Percentiles rank a stretch among this genome's conserved stretches.
These are phyloP conservation scores for Botryobasidium botryosum DNA, from an alignment of 768 basidiomycete species.

Conservation along the genomic window DNA sequence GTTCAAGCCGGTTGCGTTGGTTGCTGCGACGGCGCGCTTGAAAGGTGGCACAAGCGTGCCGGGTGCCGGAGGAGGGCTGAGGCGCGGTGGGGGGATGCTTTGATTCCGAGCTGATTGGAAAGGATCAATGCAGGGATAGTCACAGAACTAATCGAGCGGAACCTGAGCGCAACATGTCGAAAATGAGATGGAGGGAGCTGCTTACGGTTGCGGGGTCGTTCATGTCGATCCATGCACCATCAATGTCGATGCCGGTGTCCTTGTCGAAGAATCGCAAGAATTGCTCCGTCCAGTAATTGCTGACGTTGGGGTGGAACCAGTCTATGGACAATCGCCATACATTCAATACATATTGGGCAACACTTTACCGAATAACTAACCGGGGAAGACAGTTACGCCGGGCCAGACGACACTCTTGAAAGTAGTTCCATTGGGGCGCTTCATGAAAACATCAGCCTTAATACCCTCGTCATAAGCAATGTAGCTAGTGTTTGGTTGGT, in stretches of 20 bases:
- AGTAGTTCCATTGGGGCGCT: neutral
- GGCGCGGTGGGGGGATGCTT: conserved; percentile 36
- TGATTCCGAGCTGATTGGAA: conserved; percentile 37
- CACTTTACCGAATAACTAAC: neutral
- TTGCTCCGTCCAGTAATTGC: conserved; percentile 14
- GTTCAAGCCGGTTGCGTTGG: neutral
- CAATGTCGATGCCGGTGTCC: conserved; percentile 11
- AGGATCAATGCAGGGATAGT: conserved; percentile 41
- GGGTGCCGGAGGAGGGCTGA: conserved; percentile 33
- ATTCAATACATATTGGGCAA: neutral
- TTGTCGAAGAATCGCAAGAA: conserved; percentile 12
- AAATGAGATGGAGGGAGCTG: too few species aligned
- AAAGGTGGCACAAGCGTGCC: conserved; percentile 32
- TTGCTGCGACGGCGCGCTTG: neutral
- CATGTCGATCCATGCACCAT: conserved; percentile 31
- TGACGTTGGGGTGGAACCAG: conserved; percentile 14
- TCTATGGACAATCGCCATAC: conserved; percentile 1
- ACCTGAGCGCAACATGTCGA: neutral
- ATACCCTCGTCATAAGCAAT: conserved; percentile 39
- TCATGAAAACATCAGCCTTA: conserved; percentile 16
- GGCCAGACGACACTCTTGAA: conserved; percentile 16
- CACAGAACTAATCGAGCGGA: conserved; percentile 31
- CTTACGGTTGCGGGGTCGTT: conserved; percentile 53
- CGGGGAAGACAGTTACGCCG: conserved; percentile 16
- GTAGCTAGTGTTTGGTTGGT: conserved; percentile 31